These are phyloP conservation scores for Glycine tomentella DNA, from an alignment of 306 rosid species.

Conservation along the genomic window DNA sequence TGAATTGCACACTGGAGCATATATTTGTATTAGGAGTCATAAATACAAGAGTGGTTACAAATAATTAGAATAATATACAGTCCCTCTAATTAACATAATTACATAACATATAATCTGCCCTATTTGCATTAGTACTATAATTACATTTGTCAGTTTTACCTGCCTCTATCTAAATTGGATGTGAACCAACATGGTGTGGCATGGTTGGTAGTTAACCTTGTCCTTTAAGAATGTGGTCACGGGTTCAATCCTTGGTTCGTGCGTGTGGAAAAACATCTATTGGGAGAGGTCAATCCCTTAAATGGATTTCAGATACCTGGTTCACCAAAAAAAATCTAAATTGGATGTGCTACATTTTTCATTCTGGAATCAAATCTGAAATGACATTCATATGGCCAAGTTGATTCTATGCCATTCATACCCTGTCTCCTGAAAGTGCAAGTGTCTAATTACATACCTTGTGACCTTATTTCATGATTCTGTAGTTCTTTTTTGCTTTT, in stretches of 20 bases:
- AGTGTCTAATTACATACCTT: conserved; percentile 8
- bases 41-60: neutral
- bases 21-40: neutral
- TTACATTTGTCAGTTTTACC: neutral
- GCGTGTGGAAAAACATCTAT: no score
- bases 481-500: neutral
- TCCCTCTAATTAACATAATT: neutral
- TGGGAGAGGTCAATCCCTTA: no score
- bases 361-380: conserved; percentile 2
- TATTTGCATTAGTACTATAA: neutral
- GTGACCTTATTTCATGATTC: conserved; percentile 18
- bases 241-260: no score
- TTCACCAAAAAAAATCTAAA: neutral
- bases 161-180: no score
- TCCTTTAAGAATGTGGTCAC: no score
- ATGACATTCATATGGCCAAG: neutral
- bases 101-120: neutral
- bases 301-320: no score
- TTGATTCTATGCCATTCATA: neutral
- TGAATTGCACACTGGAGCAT: neutral
- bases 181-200: no score
- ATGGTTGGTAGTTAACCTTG: no score
- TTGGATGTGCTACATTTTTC: neutral
- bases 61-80: neutral
- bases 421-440: neutral